Evolutionary conservation across 306 rosid genomes (phyloP).

Genomic region (Argentina anserina): DNA sequence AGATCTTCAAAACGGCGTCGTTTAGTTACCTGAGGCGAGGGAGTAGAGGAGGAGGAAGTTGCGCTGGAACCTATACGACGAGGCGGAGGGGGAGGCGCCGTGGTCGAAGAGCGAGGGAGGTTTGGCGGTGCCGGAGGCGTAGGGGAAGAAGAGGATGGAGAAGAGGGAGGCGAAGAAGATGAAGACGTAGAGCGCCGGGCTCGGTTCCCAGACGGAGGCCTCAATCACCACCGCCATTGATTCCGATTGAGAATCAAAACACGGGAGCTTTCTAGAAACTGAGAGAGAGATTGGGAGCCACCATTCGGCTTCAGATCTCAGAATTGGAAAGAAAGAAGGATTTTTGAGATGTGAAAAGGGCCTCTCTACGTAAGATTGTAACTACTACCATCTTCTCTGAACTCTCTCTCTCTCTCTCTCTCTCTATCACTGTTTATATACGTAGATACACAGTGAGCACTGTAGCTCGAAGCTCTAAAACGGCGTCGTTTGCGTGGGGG

Average conservation of each 20-base stretch:
- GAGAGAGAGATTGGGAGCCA: not conserved
- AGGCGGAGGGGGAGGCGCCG: conserved; percentile 1
- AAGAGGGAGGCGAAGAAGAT: conserved; percentile 57
- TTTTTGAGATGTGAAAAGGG: not conserved
- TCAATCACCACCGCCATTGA: conserved; percentile 78
- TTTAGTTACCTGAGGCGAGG: conserved; percentile 65
- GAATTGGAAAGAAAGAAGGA: not conserved
- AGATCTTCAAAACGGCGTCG: conserved; percentile 8
- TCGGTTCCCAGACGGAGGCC: conserved; percentile 77
- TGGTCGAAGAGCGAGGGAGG: no score
- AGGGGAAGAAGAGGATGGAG: conserved; percentile 55
- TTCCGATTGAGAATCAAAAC: not conserved
- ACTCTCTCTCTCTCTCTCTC: not conserved
- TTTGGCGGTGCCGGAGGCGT: conserved; percentile 28
- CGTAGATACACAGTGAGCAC: not conserved
- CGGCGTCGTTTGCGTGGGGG: not conserved
- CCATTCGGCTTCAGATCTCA: not conserved
- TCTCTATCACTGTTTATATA: not conserved
- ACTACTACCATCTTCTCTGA: not conserved
- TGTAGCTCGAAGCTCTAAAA: not conserved
- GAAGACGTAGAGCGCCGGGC: conserved; percentile 54
- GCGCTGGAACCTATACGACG: conserved; percentile 66
- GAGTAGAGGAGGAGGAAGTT: conserved; percentile 63
- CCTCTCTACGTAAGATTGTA: not conserved
- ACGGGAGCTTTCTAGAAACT: not conserved